These are phyloP conservation scores for Chondrus crispus DNA, from an alignment of 23 red algal species.

Conservation along the genomic window DNA sequence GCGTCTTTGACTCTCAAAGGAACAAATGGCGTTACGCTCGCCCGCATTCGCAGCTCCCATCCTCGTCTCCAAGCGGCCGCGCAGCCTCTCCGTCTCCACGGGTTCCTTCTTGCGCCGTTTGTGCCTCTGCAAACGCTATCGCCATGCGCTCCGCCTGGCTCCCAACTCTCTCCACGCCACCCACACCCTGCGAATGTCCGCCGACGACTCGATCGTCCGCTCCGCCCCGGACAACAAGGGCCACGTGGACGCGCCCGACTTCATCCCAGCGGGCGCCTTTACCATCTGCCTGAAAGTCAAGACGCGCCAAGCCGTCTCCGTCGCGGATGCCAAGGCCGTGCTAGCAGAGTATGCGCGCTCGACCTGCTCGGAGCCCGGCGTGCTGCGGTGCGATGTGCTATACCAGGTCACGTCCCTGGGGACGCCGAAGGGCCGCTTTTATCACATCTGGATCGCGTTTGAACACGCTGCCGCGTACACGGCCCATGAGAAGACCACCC, in stretches of 20 bases:
- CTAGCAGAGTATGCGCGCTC: slow-evolving; percentile 50
- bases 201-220: too few relatives aligned
- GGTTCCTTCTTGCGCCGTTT: background rate
- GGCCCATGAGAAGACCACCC: slow-evolving; percentile 39
- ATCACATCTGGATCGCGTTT: slow-evolving; percentile 54
- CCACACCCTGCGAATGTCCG: background rate
- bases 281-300: slow-evolving; percentile 25
- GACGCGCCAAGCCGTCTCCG: background rate
- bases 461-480: background rate
- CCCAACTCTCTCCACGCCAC: background rate
- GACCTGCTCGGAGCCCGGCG: slow-evolving; percentile 53
- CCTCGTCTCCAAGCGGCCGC: background rate
- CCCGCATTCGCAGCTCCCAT: too few relatives aligned
- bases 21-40: too few relatives aligned
- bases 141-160: too few relatives aligned
- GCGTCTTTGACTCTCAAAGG: too few relatives aligned
- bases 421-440: slow-evolving; percentile 32
- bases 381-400: slow-evolving; percentile 59
- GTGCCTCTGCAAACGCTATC: background rate
- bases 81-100: background rate
- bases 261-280: slow-evolving; percentile 16
- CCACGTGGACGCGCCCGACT: too few relatives aligned
- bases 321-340: slow-evolving; percentile 14
- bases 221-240: too few relatives aligned
- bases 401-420: slow-evolving; percentile 27